A percentile compares a stretch with the other conserved stretches of the same genome.
Evolutionary conservation across 1,284 basidiomycete species (phyloP).

Genomic region (Sparassis latifolia): DNA sequence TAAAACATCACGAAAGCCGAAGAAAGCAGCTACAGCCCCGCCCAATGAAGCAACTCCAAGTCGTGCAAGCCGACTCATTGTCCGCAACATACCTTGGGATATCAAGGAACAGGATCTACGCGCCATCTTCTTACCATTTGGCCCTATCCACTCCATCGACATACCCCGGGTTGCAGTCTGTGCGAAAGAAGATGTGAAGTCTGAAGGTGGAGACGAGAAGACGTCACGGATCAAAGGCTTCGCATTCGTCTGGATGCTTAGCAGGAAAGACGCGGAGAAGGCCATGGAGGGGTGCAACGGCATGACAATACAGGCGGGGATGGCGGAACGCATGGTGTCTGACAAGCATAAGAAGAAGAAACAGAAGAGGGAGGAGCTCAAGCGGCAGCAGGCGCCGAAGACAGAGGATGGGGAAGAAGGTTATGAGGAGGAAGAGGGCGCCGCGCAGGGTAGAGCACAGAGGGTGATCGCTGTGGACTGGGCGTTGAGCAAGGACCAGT

Average conservation of each 20-base stretch:
- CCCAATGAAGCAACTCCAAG: constrained; percentile 35
- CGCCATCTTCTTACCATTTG: constrained; percentile 83
- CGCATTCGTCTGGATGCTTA: constrained; percentile 94
- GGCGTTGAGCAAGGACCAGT: constrained; percentile 92
- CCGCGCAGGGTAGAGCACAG: constrained; percentile 38
- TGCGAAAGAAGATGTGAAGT: constrained; percentile 19
- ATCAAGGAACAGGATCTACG: constrained; percentile 83
- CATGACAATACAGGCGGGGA: constrained; percentile 59
- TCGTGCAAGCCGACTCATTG: constrained; percentile 79
- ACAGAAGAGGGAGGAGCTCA: constrained; percentile 52
- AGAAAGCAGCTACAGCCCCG: constrained; percentile 13
- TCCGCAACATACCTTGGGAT: constrained; percentile 86
- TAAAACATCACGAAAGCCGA: constrained; percentile 34
- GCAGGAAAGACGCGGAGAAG: constrained; percentile 78
- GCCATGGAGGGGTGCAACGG: constrained; percentile 87
- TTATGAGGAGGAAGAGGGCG: constrained; percentile 34
- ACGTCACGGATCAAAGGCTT: constrained; percentile 62
- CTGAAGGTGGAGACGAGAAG: constrained; percentile 9
- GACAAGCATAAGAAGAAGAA: constrained; percentile 78
- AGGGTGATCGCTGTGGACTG: constrained; percentile 92
- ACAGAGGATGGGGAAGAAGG: constrained; percentile 29
- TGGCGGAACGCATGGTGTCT: constrained; percentile 56
- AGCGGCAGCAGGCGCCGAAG: constrained; percentile 30
- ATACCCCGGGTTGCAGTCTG: constrained; percentile 48
- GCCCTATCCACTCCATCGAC: constrained; percentile 82